Base-by-base conservation (phyloP, 2,329 filamentous ascomycete genomes). In the Davidsoniella neocaledoniae region DNA sequence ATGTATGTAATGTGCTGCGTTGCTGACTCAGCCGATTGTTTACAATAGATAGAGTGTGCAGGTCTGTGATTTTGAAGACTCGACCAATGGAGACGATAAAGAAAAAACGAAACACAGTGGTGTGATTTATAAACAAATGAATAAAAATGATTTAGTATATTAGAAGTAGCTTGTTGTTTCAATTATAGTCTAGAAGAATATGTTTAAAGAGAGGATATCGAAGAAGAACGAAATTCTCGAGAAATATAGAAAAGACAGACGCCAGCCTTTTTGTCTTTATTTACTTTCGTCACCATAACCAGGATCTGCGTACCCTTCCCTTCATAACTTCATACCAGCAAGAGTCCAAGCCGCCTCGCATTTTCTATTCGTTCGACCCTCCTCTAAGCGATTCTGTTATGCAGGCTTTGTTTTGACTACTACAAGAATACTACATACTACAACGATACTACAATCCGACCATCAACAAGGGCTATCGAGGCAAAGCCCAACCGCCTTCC, bases 261-360 rank as follows among this genome's bases (percentile, higher is more conserved):
- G 29, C 41, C 33, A 42, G 26, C 29, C 47, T 16, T 49, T 50
- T 45, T 50, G 40, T 45, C 29, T 38, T 50, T 36, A 19, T 45
- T 43, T 49, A 43, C 39, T 37, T 45, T 38, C 33, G 16, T 17
- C 36, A 23, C 23, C 16, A 36, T 23, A 23, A 5, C 21, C 21
- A 23, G 21, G 21, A 23, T 23, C 5, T 23, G 4, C 21, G 21
- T 23, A 23, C 21, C 21, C 21, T 23, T 23, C 21, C 21, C 21
- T 23, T 23, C 43, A 9, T 19, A 14, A 17, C 7, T 17, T 23
- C 41, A 23, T 23, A 43, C 9, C 29, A 33, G 12, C 12, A 43
- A 43, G 9, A 43, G 12, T 17, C 19, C 41, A 19, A 43, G 21
- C 17, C 41, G 17, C 12, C 41, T 23, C 41, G 17, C 12, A 19